Evolutionary conservation across 2,329 filamentous ascomycete species (phyloP), one percentile per base, ranked within the genome.

Genomic region (Saccharata proteae): DNA sequence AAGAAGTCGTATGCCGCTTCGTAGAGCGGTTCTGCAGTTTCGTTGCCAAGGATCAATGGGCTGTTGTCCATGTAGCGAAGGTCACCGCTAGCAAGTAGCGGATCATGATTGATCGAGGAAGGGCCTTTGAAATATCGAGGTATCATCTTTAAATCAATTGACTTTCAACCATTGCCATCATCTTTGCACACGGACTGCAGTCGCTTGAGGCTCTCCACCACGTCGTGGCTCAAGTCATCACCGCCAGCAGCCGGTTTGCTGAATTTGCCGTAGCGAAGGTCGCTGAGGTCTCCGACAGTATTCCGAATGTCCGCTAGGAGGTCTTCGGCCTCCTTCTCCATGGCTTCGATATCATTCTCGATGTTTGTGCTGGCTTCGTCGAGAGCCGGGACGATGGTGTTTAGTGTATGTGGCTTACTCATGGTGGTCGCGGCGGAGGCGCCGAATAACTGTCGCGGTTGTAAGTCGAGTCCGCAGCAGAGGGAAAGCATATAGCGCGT

Each of bases 211-310:
- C 77, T 77, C 27, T 77, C 69, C 12, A 84, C 58, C 17, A 83
- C 70, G 41, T 85, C 77, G 27, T 73, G 66, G 16, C 64, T 65
- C 18, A 86, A 57, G 37, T 73, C 65, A 14, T 65, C 54, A 40
- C 80, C 79, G 20, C 71, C 66, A 8, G 55, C 58, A 14, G 54
- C 50, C 15, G 59, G 51, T 15, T 57, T 58, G 22, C 57, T 54
- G 36, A 90, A 69, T 34, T 75, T 76, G 21, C 85, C 84, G 46
- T 90, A 88, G 26, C 81, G 74, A 34, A 93, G 64, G 54, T 92
- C 82, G 53, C 83, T 92, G 50, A 93, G 60, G 28, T 71, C 73
- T 18, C 78, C 78, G 11, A 90, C 69, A 0, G 69, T 77, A 34
- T 73, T 66, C 40, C 67, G 67, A 30, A 90, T 67, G 8, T 72